Percentiles rank a stretch among this genome's conserved stretches.
Conservation (phyloP, 2,329 filamentous ascomycete species). For the Ophiobolus disseminans region DNA sequence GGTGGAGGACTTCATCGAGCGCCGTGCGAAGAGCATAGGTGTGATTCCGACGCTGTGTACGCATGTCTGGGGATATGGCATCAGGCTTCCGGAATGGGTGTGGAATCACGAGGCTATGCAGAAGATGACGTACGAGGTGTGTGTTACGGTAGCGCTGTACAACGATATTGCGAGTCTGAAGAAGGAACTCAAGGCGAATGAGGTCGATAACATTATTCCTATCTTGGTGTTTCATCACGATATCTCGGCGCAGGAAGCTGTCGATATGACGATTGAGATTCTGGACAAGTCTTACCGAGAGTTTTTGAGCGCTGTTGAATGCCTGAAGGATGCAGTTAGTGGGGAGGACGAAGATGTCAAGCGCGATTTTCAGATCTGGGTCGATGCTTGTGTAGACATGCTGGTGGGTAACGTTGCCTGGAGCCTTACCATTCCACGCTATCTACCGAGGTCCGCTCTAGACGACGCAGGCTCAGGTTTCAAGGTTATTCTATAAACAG, state of each 20-base stretch:
- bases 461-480: too few species aligned
- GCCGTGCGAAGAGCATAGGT: background rate
- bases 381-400: too few species aligned
- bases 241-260: conserved; percentile 11
- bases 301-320: too few species aligned
- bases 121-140: background rate
- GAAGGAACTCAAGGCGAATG: background rate
- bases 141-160: background rate
- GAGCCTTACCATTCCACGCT: too few species aligned
- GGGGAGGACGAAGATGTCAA: too few species aligned
- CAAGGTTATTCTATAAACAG: too few species aligned
- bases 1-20: background rate
- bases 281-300: too few species aligned
- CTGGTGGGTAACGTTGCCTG: too few species aligned
- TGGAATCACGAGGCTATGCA: background rate
- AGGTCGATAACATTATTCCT: conserved; percentile 1
- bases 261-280: background rate
- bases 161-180: background rate
- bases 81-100: background rate
- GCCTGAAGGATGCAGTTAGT: too few species aligned
- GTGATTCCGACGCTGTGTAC: background rate
- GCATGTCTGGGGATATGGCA: background rate
- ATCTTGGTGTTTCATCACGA: conserved; percentile 17
- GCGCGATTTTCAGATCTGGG: too few species aligned
- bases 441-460: too few species aligned